Base-by-base conservation (phyloP, 2,329 filamentous ascomycete genomes). In the Nigrospora osmanthi region DNA sequence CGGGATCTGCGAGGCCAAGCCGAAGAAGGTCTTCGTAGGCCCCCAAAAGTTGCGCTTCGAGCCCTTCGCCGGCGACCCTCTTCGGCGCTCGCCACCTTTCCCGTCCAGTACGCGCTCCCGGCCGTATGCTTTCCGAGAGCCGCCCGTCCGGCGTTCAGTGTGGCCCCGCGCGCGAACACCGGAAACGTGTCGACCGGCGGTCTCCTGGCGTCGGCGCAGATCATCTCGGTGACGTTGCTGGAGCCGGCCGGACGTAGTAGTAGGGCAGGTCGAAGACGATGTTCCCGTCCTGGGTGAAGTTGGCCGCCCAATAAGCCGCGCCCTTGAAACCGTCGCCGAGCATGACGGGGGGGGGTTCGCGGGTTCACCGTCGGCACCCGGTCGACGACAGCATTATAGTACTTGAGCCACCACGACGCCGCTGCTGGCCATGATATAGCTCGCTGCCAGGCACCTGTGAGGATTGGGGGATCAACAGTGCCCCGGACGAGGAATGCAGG, bases 251-350 rank as follows among this genome's bases (percentile, higher is more conserved):
- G 31, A 13, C 39, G 39, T 14, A 41, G 39, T 41, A 41, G 31
- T 41, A 34, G 39, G 34, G 39, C 39, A 34, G 31, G 39, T 41
- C 39, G 31, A 41, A 34, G 39, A 41, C 39, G 16, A 41, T 34
- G 31, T 41, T 34, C 16, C 23, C 13, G 39, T 34, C 39, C 12
- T 4, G 9, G 6, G 39, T 34, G 39, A 41, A 41, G 39, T 34
- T 41, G 39, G 11, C 16, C 4, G 12, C 31, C 31, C 31, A 41
- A n/a, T 34, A 41, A 4, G 3, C 30, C 9, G 39, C 15, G 3
- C 39, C 39, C 39, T 41, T 41, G 39, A 41, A 41, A 2, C 16
- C 39, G 12, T 41, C 39, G 12, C 34, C 23, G 39, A 41, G 39
- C 30, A 41, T 41, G 31, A 34, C 39, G 16, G 39, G 31, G 16